These are phyloP conservation scores for Podaxis sp. DNA, from an alignment of 768 basidiomycete genomes.

Conservation along the genomic window DNA sequence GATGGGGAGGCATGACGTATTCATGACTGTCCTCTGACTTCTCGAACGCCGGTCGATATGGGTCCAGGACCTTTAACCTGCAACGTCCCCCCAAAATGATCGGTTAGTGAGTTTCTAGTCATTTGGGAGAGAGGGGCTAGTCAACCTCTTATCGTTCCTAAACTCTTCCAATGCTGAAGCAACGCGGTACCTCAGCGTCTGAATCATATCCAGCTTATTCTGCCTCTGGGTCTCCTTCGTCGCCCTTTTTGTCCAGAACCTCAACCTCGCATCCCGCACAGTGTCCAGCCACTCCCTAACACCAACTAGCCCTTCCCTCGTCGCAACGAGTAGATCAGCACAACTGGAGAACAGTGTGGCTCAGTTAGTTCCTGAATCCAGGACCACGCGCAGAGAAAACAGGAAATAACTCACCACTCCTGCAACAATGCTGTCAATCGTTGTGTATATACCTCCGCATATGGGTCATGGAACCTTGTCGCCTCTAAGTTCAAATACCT, in stretches of 20 bases:
- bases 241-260: slow-evolving; percentile 33
- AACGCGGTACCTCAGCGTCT: slow-evolving; percentile 41
- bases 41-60: slow-evolving; percentile 56
- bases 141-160: slow-evolving; percentile 48
- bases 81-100: neutral
- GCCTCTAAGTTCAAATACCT: slow-evolving; percentile 69
- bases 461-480: slow-evolving; percentile 48
- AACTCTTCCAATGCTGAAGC: slow-evolving; percentile 43
- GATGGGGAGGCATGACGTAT: slow-evolving; percentile 52
- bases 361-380: neutral
- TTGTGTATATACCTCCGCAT: slow-evolving; percentile 41
- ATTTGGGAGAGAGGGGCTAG: neutral
- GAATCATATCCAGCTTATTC: slow-evolving; percentile 30
- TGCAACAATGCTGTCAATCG: slow-evolving; percentile 44
- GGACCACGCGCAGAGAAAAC: neutral
- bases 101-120: neutral
- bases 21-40: slow-evolving; percentile 25
- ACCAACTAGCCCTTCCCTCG: slow-evolving; percentile 33
- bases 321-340: slow-evolving; percentile 49
- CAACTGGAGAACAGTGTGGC: slow-evolving; percentile 34
- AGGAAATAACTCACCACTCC: slow-evolving; percentile 33
- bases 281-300: slow-evolving; percentile 52
- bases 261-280: slow-evolving; percentile 34
- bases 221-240: slow-evolving; percentile 30
- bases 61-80: slow-evolving; percentile 56